Conservation (phyloP, 495 filamentous ascomycete species). For the Neurospora tetraspora region DNA sequence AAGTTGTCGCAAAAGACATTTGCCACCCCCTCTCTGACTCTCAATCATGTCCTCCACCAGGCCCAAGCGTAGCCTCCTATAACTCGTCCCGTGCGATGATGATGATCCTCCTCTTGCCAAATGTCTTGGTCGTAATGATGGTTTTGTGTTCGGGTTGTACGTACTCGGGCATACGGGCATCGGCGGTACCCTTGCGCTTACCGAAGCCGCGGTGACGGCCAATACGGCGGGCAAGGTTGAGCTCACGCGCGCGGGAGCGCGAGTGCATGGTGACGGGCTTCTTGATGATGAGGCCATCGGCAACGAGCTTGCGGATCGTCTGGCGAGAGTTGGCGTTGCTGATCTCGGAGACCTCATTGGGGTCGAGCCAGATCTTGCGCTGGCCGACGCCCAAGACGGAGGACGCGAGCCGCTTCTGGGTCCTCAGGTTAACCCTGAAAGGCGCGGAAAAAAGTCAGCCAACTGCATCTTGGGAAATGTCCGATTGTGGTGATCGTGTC, state of each 20-base stretch:
- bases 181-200: slow-evolving; percentile 99
- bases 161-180: slow-evolving; percentile 98
- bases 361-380: slow-evolving; percentile 99
- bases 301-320: slow-evolving; percentile 99
- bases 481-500: slow-evolving; percentile 3
- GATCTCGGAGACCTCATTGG: slow-evolving; percentile 98
- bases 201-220: slow-evolving; percentile 96
- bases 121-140: background rate
- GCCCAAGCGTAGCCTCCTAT: background rate
- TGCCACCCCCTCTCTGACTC: background rate
- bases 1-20: background rate
- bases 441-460: slow-evolving; percentile 25
- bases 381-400: slow-evolving; percentile 96
- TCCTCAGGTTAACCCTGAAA: slow-evolving; percentile 94
- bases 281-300: slow-evolving; percentile 99
- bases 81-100: background rate
- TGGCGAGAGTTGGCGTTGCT: slow-evolving; percentile 99
- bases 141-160: slow-evolving; percentile 21
- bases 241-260: slow-evolving; percentile 81
- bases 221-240: slow-evolving; percentile 80
- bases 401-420: slow-evolving; percentile 99
- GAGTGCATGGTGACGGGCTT: slow-evolving; percentile 99
- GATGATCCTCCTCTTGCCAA: background rate
- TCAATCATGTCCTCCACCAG: background rate
- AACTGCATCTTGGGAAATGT: background rate